Evolutionary conservation across 2,329 filamentous ascomycete species (phyloP).

Genomic region (Beauveria pseudobassiana): DNA sequence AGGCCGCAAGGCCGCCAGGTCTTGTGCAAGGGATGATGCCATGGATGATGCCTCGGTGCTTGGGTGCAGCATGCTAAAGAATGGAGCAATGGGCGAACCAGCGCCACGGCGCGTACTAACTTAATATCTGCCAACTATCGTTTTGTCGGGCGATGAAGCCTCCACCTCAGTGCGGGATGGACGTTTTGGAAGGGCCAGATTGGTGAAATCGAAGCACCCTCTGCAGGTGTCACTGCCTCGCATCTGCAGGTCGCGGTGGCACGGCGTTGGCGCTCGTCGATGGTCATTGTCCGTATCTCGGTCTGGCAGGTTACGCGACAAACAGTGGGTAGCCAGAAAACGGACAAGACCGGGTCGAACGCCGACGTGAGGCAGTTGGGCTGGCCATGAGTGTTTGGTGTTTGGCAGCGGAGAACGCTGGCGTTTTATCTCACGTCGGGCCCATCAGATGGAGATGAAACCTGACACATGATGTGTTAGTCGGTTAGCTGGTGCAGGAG

Average conservation of each 20-base stretch:
- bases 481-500: not conserved
- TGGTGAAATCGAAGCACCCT: not conserved
- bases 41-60: no score
- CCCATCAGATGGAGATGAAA: constrained; percentile 5
- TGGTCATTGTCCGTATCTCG: not conserved
- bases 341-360: not conserved
- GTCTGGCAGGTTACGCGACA: not conserved
- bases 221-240: not conserved
- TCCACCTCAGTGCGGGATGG: not conserved
- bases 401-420: not conserved
- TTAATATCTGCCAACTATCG: not conserved
- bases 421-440: not conserved
- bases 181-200: not conserved
- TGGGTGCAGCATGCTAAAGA: no score
- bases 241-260: not conserved
- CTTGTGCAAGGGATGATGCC: no score
- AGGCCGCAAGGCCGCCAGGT: no score
- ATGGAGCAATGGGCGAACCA: no score
- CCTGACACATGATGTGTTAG: not conserved
- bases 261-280: not conserved
- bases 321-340: not conserved
- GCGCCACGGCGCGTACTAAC: not conserved
- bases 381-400: not conserved
- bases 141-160: not conserved
- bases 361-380: not conserved